phyloP scores from a whole-genome alignment of 1,284 basidiomycete species.

The Ceratobasidium sp. region DNA sequence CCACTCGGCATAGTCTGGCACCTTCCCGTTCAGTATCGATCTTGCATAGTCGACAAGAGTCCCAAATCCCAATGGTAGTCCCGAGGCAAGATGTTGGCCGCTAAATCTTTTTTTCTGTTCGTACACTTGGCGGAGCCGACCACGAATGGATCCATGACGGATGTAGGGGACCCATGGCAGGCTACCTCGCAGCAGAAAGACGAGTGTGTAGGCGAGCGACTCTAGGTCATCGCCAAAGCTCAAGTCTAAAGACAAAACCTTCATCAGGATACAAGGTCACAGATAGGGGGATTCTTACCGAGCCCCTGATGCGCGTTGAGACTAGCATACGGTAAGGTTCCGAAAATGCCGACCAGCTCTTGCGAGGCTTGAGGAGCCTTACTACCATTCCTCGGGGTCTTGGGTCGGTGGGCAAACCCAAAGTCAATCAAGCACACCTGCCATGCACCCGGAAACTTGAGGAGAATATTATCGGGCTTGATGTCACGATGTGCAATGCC shows the following conservation, averaged over 20 bases:
- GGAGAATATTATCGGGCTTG: not conserved
- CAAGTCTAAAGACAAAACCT: constrained; percentile 67
- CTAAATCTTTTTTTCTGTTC: not conserved
- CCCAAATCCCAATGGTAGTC: constrained; percentile 89
- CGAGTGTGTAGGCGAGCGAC: constrained; percentile 91
- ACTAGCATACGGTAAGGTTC: constrained; percentile 94
- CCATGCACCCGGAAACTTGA: constrained; percentile 63
- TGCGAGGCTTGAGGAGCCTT: constrained; percentile 91
- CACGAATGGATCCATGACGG: constrained; percentile 72
- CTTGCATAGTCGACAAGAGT: not conserved
- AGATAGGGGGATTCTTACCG: too few species aligned
- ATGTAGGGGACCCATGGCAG: constrained; percentile 89
- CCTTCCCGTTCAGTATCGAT: not conserved
- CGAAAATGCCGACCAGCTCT: constrained; percentile 79
- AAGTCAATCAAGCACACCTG: constrained; percentile 96
- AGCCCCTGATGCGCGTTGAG: constrained; percentile 92
- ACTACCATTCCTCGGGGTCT: constrained; percentile 89
- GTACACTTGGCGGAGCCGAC: constrained; percentile 66
- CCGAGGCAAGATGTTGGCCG: constrained; percentile 73
- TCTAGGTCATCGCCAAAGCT: constrained; percentile 93
- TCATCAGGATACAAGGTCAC: too few species aligned
- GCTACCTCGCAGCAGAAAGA: constrained; percentile 91
- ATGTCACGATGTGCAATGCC: not conserved
- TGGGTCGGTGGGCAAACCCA: constrained; percentile 95
- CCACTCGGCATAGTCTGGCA: constrained; percentile 59